These are phyloP conservation scores for Colletotrichum cuscutae DNA, from an alignment of 2,329 filamentous ascomycete species.

Conservation along the genomic window DNA sequence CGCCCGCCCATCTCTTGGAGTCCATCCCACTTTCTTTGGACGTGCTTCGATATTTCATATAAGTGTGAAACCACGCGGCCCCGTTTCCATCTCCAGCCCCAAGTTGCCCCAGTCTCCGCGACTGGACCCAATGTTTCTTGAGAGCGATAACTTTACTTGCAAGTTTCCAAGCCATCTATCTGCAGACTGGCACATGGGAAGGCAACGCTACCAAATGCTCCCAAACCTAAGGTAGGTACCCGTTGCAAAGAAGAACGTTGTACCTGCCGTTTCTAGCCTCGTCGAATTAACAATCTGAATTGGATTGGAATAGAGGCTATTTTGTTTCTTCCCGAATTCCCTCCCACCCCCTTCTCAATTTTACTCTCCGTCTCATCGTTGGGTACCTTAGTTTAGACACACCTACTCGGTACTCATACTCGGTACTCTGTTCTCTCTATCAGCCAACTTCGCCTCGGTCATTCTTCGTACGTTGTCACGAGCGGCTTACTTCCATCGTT, in stretches of 20 bases:
- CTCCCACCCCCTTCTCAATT: neutral
- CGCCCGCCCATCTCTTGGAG: neutral
- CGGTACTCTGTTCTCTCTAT: neutral
- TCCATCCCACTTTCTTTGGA: neutral
- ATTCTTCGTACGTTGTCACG: slow-evolving; percentile 8
- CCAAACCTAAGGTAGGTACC: too few relatives aligned
- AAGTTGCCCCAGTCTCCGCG: neutral
- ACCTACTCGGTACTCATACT: too few relatives aligned
- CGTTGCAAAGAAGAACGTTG: too few relatives aligned
- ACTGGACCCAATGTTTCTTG: neutral
- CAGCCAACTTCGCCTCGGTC: neutral
- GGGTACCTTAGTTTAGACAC: too few relatives aligned
- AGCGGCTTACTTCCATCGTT: slow-evolving; percentile 23
- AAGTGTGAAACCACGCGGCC: slow-evolving; percentile 5
- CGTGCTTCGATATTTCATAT: neutral
- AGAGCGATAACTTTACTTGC: neutral
- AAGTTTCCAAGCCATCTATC: too few relatives aligned
- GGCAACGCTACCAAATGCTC: too few relatives aligned
- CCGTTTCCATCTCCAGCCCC: neutral
- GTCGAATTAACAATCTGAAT: neutral
- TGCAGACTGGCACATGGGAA: too few relatives aligned
- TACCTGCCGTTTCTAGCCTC: neutral
- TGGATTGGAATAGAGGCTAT: neutral
- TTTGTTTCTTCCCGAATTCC: neutral
- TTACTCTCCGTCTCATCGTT: neutral